Evolutionary conservation across 257 asterid genomes (phyloP).

Genomic region (Handroanthus guayacan): DNA sequence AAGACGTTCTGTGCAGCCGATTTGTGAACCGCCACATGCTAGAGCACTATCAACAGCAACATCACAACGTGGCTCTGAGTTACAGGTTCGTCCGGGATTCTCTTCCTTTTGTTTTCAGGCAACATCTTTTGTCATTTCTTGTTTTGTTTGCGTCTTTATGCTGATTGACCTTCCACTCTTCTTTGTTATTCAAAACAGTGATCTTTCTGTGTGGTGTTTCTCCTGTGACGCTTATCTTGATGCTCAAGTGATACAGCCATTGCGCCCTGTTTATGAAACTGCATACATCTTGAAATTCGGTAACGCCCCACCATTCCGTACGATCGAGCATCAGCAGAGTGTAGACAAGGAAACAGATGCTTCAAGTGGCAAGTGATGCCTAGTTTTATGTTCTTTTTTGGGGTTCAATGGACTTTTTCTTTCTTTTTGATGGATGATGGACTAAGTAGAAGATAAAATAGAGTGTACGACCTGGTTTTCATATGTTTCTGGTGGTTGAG

Average conservation of each 20-base stretch:
- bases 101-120: not conserved
- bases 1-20: conserved; percentile 87
- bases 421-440: not conserved
- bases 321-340: conserved; percentile 38
- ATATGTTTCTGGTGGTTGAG: not conserved
- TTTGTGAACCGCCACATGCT: conserved; percentile 96
- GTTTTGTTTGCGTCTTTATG: not conserved
- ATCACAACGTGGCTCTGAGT: conserved; percentile 77
- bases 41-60: conserved; percentile 60
- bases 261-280: conserved; percentile 72
- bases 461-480: not conserved
- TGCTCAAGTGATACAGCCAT: conserved; percentile 65
- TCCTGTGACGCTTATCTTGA: conserved; percentile 85
- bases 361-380: conserved; percentile 17
- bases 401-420: not conserved
- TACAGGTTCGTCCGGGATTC: conserved; percentile 55
- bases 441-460: not conserved
- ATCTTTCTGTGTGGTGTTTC: conserved; percentile 95
- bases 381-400: not conserved
- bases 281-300: conserved; percentile 86
- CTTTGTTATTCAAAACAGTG: conserved; percentile 51
- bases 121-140: not conserved
- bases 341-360: conserved; percentile 36
- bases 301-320: conserved; percentile 64
- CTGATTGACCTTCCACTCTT: conserved; percentile 11